Evolutionary conservation across 306 rosid species (phyloP).

Genomic region (Albizia julibrissin): DNA sequence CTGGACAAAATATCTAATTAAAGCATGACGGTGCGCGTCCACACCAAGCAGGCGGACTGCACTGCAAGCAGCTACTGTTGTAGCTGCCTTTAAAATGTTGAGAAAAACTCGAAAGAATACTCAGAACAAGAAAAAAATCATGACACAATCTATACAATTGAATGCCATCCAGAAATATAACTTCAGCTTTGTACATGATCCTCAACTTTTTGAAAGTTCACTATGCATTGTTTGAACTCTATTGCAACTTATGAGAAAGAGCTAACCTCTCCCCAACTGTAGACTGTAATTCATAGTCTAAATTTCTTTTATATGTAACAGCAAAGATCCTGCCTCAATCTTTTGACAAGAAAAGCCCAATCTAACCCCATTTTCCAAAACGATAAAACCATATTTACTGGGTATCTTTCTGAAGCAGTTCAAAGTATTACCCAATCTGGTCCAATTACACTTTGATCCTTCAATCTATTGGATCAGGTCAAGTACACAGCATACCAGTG

Average conservation of each 20-base stretch:
- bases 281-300: not conserved
- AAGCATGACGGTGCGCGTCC: not conserved
- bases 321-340: not conserved
- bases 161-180: not conserved
- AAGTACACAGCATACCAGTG: not conserved
- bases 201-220: not conserved
- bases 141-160: not conserved
- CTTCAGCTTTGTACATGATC: not conserved
- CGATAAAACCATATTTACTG: not conserved
- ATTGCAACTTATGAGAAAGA: not conserved
- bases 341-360: not conserved
- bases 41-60: not conserved
- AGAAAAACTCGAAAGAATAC: not conserved
- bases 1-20: not conserved
- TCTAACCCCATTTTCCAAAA: not conserved
- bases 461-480: conserved; percentile 3
- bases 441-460: not conserved
- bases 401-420: not conserved
- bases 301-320: not conserved
- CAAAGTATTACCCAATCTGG: not conserved
- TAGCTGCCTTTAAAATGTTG: not conserved
- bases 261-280: not conserved
- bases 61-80: not conserved
- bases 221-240: not conserved
- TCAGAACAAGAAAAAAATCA: not conserved